These are phyloP conservation scores for Sporobolus alterniflorus DNA, from an alignment of 202 grass and related monocot genomes.

Conservation along the genomic window DNA sequence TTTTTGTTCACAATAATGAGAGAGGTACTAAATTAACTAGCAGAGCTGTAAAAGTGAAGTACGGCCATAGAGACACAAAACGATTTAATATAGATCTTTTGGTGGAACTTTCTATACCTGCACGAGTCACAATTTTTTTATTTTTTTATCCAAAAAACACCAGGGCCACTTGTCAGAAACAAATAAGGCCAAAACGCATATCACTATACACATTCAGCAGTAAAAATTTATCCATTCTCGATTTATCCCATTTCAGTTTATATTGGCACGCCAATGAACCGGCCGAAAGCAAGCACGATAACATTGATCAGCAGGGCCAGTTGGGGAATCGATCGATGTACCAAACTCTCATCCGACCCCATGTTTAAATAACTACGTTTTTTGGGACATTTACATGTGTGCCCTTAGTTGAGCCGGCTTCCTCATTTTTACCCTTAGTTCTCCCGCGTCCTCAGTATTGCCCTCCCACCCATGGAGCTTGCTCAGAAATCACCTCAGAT, in stretches of 20 bases:
- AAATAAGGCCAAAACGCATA: neutral
- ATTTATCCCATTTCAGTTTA: neutral
- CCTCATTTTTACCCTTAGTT: too few relatives aligned
- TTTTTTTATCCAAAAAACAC: neutral
- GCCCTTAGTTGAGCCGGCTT: too few relatives aligned
- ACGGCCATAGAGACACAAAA: neutral
- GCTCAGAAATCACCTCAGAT: too few relatives aligned
- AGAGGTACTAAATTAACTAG: neutral
- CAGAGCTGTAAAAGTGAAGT: slow-evolving; percentile 38
- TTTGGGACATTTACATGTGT: too few relatives aligned
- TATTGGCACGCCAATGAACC: slow-evolving; percentile 10
- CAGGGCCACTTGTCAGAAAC: neutral
- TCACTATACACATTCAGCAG: neutral
- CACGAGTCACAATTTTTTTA: neutral
- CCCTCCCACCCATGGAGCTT: too few relatives aligned
- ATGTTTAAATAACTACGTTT: too few relatives aligned
- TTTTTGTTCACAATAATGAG: slow-evolving; percentile 11
- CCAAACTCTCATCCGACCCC: slow-evolving; percentile 50
- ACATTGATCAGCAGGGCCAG: slow-evolving; percentile 52
- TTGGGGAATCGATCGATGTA: slow-evolving; percentile 56
- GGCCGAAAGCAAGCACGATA: slow-evolving; percentile 37
- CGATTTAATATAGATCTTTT: neutral
- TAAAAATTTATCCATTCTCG: neutral
- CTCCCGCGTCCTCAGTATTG: too few relatives aligned
- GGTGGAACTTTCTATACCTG: slow-evolving; percentile 13